Evolutionary conservation across 2,329 filamentous ascomycete genomes (phyloP).

Genomic region (Penicillium sclerotiorum): DNA sequence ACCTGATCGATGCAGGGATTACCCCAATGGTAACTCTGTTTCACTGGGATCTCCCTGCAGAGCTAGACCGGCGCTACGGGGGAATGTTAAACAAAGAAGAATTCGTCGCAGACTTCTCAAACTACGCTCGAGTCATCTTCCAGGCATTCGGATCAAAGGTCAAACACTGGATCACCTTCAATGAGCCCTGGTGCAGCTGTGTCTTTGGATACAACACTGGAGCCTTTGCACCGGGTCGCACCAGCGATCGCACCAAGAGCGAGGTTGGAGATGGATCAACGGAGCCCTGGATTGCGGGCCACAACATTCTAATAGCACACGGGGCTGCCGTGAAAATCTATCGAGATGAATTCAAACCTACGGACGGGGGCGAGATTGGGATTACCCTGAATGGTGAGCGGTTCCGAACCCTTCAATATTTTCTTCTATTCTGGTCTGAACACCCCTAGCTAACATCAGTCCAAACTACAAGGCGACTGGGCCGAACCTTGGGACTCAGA

Average conservation of each 20-base stretch:
- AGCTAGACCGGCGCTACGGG: slow-evolving; percentile 76
- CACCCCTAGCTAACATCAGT: slow-evolving; percentile 2
- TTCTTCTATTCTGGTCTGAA: too few species aligned
- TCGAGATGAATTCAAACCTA: slow-evolving; percentile 76
- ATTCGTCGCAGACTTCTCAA: slow-evolving; percentile 78
- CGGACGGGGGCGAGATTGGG: slow-evolving; percentile 74
- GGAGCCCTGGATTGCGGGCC: slow-evolving; percentile 82
- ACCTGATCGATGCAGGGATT: slow-evolving; percentile 74
- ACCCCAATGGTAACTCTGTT: slow-evolving; percentile 79
- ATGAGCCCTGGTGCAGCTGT: slow-evolving; percentile 84
- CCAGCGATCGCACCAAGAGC: slow-evolving; percentile 72
- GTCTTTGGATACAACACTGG: slow-evolving; percentile 79
- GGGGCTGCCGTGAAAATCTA: slow-evolving; percentile 80
- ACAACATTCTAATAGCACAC: slow-evolving; percentile 79
- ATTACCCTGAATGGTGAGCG: slow-evolving; percentile 84
- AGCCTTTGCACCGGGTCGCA: slow-evolving; percentile 78
- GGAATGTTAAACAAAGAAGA: slow-evolving; percentile 79
- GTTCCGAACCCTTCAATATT: too few species aligned
- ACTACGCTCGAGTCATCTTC: slow-evolving; percentile 77
- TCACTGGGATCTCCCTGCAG: slow-evolving; percentile 86
- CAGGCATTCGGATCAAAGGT: slow-evolving; percentile 71
- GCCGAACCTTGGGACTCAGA: slow-evolving; percentile 80
- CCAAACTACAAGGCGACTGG: slow-evolving; percentile 64
- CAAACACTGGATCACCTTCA: slow-evolving; percentile 88
- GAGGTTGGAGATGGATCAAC: slow-evolving; percentile 71